A percentile compares a stretch with the other conserved stretches of the same genome.
Evolutionary conservation across 2,329 filamentous ascomycete species (phyloP).

Genomic region (Penicillium brevicompactum): DNA sequence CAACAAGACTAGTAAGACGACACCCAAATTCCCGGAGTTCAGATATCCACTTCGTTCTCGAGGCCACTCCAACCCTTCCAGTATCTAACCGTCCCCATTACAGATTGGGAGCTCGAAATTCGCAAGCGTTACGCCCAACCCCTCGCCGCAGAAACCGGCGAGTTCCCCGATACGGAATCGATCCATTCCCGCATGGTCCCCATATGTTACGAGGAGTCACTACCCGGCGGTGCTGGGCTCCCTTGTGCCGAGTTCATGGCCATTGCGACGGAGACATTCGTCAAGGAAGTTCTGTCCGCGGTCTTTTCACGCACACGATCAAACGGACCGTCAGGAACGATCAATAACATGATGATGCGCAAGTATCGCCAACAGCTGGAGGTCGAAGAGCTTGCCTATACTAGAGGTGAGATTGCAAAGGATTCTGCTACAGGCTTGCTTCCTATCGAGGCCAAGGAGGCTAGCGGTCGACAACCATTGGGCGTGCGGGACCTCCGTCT

Average conservation of each 20-base stretch:
- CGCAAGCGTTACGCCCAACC: slow-evolving; percentile 65
- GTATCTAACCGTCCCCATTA: slow-evolving; percentile 17
- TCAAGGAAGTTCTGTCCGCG: slow-evolving; percentile 61
- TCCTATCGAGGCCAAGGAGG: slow-evolving; percentile 77
- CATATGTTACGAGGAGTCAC: slow-evolving; percentile 66
- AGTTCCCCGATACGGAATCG: slow-evolving; percentile 62
- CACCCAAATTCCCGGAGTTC: not conserved
- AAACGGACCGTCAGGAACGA: slow-evolving; percentile 64
- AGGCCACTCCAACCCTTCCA: not conserved
- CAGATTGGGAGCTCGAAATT: slow-evolving; percentile 66
- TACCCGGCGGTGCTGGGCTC: slow-evolving; percentile 55
- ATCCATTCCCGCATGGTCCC: slow-evolving; percentile 63
- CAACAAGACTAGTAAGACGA: slow-evolving; percentile 72
- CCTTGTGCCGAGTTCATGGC: slow-evolving; percentile 63
- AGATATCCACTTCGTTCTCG: slow-evolving; percentile 9
- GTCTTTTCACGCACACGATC: slow-evolving; percentile 57
- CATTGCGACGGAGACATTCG: slow-evolving; percentile 62
- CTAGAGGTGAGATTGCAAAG: slow-evolving; percentile 72
- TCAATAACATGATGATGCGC: slow-evolving; percentile 75
- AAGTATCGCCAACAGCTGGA: slow-evolving; percentile 75
- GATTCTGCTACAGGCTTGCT: slow-evolving; percentile 73
- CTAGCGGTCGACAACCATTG: slow-evolving; percentile 69
- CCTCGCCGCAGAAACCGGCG: slow-evolving; percentile 62
- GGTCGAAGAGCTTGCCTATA: slow-evolving; percentile 72
- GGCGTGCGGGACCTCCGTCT: slow-evolving; percentile 78